These are phyloP conservation scores for Sabuloglossum arenarium DNA, from an alignment of 495 filamentous ascomycete genomes.

Conservation along the genomic window DNA sequence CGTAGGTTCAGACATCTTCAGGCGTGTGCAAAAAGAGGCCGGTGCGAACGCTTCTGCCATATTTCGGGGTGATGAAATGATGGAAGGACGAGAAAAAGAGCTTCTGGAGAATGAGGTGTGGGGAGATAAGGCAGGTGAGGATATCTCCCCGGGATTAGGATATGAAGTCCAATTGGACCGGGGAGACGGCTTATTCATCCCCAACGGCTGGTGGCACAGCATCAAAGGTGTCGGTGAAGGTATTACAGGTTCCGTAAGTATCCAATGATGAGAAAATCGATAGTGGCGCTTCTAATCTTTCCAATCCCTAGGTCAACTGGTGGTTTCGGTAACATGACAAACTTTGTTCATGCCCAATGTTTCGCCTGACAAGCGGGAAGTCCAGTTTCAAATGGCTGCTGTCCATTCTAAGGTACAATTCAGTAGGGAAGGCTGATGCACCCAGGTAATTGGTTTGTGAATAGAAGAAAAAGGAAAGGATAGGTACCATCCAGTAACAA, in stretches of 20 bases:
- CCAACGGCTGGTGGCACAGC: conserved; percentile 91
- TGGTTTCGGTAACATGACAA: conserved; percentile 65
- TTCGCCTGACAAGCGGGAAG: too few relatives aligned
- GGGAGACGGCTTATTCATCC: conserved; percentile 72
- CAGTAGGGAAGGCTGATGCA: too few relatives aligned
- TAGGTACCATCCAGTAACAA: too few relatives aligned
- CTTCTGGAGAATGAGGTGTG: conserved; percentile 50
- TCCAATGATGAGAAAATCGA: not conserved
- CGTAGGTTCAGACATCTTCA: conserved; percentile 39
- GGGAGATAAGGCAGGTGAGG: conserved; percentile 20
- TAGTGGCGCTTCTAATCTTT: not conserved
- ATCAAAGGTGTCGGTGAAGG: conserved; percentile 49
- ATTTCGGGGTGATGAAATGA: conserved; percentile 80
- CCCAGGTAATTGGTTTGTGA: too few relatives aligned
- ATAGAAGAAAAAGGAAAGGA: too few relatives aligned
- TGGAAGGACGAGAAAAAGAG: conserved; percentile 51
- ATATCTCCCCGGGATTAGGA: not conserved
- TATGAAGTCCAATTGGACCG: conserved; percentile 36
- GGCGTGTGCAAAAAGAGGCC: conserved; percentile 26
- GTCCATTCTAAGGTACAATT: too few relatives aligned
- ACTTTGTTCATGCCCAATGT: too few relatives aligned
- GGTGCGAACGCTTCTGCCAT: conserved; percentile 26
- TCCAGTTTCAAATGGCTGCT: too few relatives aligned
- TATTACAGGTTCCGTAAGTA: conserved; percentile 43
- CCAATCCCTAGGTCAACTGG: conserved; percentile 46